A percentile compares a stretch with the other conserved stretches of the same genome.
phyloP scores from a whole-genome alignment of 352 stramenopile genomes.

The Pythium myriotylum region DNA sequence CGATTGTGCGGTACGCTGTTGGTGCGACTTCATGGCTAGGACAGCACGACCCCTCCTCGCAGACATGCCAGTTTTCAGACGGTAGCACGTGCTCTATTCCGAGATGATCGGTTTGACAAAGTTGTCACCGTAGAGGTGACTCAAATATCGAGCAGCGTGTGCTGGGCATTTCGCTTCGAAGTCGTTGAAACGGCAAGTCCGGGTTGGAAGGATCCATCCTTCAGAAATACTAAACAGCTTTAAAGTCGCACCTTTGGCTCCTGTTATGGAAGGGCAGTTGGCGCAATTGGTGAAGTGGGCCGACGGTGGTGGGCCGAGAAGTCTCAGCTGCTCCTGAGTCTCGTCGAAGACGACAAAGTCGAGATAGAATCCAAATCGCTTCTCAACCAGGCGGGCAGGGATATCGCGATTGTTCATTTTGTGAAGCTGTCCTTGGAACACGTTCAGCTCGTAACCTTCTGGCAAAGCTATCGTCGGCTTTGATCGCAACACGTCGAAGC shows the following conservation, averaged over 20 bases:
- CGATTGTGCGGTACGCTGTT: constrained; percentile 20
- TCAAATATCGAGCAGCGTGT: constrained; percentile 46
- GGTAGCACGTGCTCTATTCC: too few species aligned
- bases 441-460: constrained; percentile 47
- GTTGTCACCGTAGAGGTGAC: constrained; percentile 55
- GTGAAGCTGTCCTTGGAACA: constrained; percentile 48
- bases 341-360: constrained; percentile 65
- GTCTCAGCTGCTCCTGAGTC: constrained; percentile 21
- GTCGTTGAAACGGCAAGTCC: constrained; percentile 47
- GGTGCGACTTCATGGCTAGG: constrained; percentile 16
- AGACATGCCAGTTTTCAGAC: too few species aligned
- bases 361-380: constrained; percentile 59
- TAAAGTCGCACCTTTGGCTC: not conserved
- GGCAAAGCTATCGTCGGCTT: constrained; percentile 13
- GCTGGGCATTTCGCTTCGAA: constrained; percentile 57
- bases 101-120: constrained; percentile 29
- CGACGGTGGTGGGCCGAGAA: constrained; percentile 45
- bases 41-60: not conserved
- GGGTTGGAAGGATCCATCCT: constrained; percentile 20
- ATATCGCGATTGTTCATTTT: constrained; percentile 45
- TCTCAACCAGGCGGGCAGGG: constrained; percentile 60
- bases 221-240: constrained; percentile 11
- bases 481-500: constrained; percentile 42
- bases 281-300: constrained; percentile 48
- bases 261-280: constrained; percentile 43